phyloP scores from a whole-genome alignment of 495 filamentous ascomycete genomes.

The Penicillium taxi region DNA sequence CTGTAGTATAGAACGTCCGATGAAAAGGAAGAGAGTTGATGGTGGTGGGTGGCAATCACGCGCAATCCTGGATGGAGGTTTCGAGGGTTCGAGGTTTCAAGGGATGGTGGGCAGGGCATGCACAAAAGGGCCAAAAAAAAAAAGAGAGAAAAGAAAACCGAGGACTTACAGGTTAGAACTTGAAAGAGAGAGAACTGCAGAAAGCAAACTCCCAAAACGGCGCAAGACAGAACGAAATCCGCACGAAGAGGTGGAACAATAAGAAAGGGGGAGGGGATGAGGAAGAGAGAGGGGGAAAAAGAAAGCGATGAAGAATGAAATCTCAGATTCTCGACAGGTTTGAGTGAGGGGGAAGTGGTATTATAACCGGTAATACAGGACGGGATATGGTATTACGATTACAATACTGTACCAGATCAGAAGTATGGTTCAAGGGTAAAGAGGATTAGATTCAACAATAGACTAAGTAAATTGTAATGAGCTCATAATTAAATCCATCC shows the following conservation, averaged over 20 bases:
- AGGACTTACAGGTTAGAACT: no score
- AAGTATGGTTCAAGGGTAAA: no score
- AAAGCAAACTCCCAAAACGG: slow-evolving; percentile 27
- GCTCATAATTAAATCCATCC: no score
- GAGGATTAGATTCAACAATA: no score
- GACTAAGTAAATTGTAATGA: no score
- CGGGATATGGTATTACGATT: not conserved
- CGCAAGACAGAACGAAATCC: slow-evolving; percentile 26
- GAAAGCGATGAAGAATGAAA: slow-evolving; percentile 41
- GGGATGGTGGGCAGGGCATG: not conserved
- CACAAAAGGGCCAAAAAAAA: slow-evolving; percentile 17
- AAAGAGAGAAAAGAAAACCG: slow-evolving; percentile 21
- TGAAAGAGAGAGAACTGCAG: no score
- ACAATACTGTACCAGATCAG: no score
- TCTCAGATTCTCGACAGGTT: slow-evolving; percentile 23
- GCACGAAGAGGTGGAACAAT: slow-evolving; percentile 25
- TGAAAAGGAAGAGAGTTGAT: not conserved
- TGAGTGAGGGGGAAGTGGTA: slow-evolving; percentile 31
- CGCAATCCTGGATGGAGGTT: not conserved
- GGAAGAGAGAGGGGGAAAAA: slow-evolving; percentile 25
- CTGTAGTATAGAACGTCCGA: no score
- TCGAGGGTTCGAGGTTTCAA: no score
- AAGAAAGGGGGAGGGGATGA: slow-evolving; percentile 28
- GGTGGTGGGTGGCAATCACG: not conserved
- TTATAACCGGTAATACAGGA: slow-evolving; percentile 11